These are phyloP conservation scores for Aspergillus steynii DNA, from an alignment of 495 filamentous ascomycete genomes.

Conservation along the genomic window DNA sequence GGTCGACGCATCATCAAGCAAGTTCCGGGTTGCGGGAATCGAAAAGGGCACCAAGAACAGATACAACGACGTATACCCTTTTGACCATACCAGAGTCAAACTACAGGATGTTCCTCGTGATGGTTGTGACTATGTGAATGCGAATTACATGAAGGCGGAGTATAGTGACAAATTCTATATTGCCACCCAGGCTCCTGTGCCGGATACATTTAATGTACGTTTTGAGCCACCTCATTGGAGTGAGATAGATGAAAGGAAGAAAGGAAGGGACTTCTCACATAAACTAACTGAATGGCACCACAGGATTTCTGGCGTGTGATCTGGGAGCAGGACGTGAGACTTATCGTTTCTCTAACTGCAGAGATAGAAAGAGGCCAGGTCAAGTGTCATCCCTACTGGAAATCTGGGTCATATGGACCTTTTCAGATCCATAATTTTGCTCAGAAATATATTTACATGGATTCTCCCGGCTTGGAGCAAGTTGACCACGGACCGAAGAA, in stretches of 20 bases:
- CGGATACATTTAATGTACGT: conserved; percentile 87
- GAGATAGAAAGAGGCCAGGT: conserved; percentile 91
- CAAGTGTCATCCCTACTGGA: conserved; percentile 95
- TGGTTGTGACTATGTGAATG: conserved; percentile 93
- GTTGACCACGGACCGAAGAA: conserved; percentile 8
- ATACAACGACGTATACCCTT: conserved; percentile 97
- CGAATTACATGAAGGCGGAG: conserved; percentile 76
- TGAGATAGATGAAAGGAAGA: no score
- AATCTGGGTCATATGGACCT: conserved; percentile 73
- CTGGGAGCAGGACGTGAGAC: conserved; percentile 94
- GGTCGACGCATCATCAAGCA: conserved; percentile 20
- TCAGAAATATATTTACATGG: conserved; percentile 76
- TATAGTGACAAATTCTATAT: conserved; percentile 89
- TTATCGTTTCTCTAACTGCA: conserved; percentile 96
- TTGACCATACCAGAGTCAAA: conserved; percentile 88
- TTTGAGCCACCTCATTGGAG: no score
- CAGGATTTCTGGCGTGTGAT: conserved; percentile 98
- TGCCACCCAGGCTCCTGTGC: conserved; percentile 90
- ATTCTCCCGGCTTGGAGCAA: conserved; percentile 37
- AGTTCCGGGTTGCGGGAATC: conserved; percentile 75
- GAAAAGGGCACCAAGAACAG: conserved; percentile 94
- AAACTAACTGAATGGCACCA: conserved; percentile 29
- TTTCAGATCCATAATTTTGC: conserved; percentile 75
- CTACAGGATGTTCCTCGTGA: conserved; percentile 69
- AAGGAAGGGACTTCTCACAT: neutral